A percentile compares a stretch with the other conserved stretches of the same genome.
phyloP scores from a whole-genome alignment of 345 rosid genomes.

The Arabidopsis suecica region DNA sequence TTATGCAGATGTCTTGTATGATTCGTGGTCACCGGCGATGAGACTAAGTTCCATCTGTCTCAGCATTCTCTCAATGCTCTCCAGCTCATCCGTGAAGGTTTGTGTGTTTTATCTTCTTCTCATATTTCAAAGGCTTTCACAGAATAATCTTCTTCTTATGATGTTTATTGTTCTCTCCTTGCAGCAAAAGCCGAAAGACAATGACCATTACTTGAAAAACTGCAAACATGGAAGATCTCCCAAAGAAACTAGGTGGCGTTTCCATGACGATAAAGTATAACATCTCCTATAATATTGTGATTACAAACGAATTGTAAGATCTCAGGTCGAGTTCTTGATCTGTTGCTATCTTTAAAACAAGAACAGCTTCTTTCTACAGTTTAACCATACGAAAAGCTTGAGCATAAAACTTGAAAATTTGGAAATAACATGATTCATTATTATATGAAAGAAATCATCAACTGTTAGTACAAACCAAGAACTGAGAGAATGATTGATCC shows the following conservation, averaged over 20 bases:
- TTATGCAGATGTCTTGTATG: conserved; percentile 77
- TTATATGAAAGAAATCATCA: conserved; percentile 10
- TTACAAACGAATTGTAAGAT: conserved; percentile 25
- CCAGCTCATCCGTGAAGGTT: conserved; percentile 94
- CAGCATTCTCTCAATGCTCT: conserved; percentile 98
- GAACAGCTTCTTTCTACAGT: conserved; percentile 14
- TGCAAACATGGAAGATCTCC: conserved; percentile 97
- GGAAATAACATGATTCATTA: conserved; percentile 26
- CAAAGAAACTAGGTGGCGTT: conserved; percentile 99
- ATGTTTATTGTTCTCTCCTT: conserved; percentile 20
- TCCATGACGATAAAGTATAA: conserved; percentile 95
- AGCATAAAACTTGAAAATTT: conserved; percentile 15
- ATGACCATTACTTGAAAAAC: conserved; percentile 90
- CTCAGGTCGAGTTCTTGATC: conserved; percentile 33
- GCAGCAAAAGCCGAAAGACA: conserved; percentile 98
- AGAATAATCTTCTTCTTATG: conserved; percentile 6
- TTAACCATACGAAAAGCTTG: conserved; percentile 8
- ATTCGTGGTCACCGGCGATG: conserved; percentile 99
- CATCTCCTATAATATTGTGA: conserved; percentile 21
- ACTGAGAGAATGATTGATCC: conserved; percentile 17
- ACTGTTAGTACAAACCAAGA: conserved; percentile 38
- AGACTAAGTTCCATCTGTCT: conserved; percentile 95
- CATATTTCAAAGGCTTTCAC: neutral
- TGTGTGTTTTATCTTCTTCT: neutral
- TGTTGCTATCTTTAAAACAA: conserved; percentile 35